Evolutionary conservation across 129 eudicot species (phyloP).

Genomic region (Flaveria sonorensis): DNA sequence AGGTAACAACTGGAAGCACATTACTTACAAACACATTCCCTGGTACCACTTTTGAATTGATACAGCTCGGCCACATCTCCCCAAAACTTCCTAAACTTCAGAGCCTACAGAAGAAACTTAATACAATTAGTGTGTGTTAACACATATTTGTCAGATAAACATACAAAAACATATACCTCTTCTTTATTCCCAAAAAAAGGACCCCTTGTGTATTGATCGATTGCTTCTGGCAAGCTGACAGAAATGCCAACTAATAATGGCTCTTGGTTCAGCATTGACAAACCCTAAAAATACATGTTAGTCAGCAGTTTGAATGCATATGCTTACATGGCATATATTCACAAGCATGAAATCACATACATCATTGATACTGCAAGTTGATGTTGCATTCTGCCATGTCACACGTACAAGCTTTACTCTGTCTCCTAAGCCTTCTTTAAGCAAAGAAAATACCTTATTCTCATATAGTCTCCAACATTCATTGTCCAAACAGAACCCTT

Average conservation of each 20-base stretch:
- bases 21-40: conserved; percentile 74
- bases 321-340: conserved; percentile 4
- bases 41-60: conserved; percentile 62
- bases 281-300: conserved; percentile 52
- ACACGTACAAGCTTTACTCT: conserved; percentile 77
- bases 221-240: conserved; percentile 61
- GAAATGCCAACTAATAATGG: conserved; percentile 66
- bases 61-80: conserved; percentile 74
- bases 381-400: conserved; percentile 64
- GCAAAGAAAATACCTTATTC: conserved; percentile 58
- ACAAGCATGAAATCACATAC: conserved; percentile 45
- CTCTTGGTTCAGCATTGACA: conserved; percentile 67
- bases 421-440: conserved; percentile 67
- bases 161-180: conserved; percentile 52
- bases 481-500: conserved; percentile 76
- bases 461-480: conserved; percentile 95
- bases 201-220: conserved; percentile 61
- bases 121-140: conserved; percentile 10
- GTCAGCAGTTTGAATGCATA: conserved; percentile 30
- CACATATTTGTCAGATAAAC: conserved; percentile 8
- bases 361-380: conserved; percentile 50
- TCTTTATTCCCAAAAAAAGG: conserved; percentile 76
- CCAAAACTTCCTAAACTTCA: conserved; percentile 80
- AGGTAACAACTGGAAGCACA: conserved; percentile 8
- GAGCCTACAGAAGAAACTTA: conserved; percentile 40